Percentiles rank a stretch among this genome's conserved stretches.
Conservation (phyloP, 495 filamentous ascomycete species). For the Xylaria cubensis region DNA sequence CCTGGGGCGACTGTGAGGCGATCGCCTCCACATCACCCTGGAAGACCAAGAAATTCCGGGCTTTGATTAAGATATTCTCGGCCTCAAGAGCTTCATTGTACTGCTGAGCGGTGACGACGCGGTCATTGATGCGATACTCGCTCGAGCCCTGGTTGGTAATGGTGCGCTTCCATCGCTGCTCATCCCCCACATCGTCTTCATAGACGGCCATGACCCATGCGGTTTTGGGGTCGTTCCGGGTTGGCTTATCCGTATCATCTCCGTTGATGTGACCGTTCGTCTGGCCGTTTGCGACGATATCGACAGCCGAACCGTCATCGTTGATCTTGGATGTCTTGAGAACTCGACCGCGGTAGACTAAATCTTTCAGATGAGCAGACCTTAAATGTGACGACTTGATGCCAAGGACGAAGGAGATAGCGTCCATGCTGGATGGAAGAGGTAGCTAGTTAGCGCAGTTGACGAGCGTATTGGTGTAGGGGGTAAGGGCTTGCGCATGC, state of each 20-base stretch:
- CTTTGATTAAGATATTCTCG: constrained; percentile 97
- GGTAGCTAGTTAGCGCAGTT: constrained; percentile 20
- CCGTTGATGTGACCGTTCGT: constrained; percentile 58
- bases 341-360: constrained; percentile 95
- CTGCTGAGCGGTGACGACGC: constrained; percentile 82
- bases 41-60: constrained; percentile 96
- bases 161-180: constrained; percentile 92
- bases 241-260: constrained; percentile 63
- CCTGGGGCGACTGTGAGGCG: constrained; percentile 88
- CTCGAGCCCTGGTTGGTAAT: constrained; percentile 88
- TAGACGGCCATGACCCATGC: constrained; percentile 99
- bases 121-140: constrained; percentile 97
- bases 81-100: constrained; percentile 93
- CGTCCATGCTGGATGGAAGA: constrained; percentile 79
- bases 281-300: constrained; percentile 61
- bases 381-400: constrained; percentile 98
- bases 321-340: constrained; percentile 90
- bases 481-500: neutral
- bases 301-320: constrained; percentile 77
- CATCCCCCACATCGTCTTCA: constrained; percentile 95
- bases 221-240: constrained; percentile 77
- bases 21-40: constrained; percentile 99
- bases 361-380: constrained; percentile 90
- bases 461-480: neutral
- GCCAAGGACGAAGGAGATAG: constrained; percentile 97